Conservation (phyloP, 805 yeast genomes). For the Priceomyces medius region DNA sequence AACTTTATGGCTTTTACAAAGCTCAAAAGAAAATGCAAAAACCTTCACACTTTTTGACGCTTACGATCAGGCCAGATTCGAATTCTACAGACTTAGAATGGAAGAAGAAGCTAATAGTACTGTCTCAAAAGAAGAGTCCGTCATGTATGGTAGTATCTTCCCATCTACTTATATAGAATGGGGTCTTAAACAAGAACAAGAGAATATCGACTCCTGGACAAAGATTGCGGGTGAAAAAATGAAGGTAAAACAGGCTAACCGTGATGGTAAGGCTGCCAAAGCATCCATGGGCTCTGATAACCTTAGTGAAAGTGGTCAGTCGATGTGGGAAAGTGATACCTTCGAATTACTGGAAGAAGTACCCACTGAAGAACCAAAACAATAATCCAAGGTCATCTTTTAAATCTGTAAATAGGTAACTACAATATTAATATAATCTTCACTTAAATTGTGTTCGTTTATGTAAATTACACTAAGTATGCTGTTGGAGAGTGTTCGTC, state of each 20-base stretch:
- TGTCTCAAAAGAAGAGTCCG: conserved; percentile 78
- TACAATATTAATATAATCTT: neutral
- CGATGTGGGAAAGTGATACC: conserved; percentile 11
- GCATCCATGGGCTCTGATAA: conserved; percentile 22
- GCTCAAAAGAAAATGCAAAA: conserved; percentile 19
- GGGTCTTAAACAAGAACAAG: conserved; percentile 72
- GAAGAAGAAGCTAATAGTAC: conserved; percentile 73
- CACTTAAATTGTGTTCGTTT: neutral
- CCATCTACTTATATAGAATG: conserved; percentile 59
- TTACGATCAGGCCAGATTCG: conserved; percentile 82
- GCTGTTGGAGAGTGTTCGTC: neutral
- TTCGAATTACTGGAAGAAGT: conserved; percentile 6
- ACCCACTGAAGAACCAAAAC: conserved; percentile 4
- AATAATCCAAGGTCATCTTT: neutral
- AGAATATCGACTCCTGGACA: conserved; percentile 71
- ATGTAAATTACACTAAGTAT: neutral
- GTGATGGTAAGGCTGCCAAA: conserved; percentile 21
- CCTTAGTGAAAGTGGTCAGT: conserved; percentile 11
- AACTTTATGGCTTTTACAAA: conserved; percentile 37
- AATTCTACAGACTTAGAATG: conserved; percentile 84
- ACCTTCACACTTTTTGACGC: conserved; percentile 53
- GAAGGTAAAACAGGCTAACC: conserved; percentile 50
- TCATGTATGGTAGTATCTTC: conserved; percentile 80
- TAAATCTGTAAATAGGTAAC: conserved; percentile 2
- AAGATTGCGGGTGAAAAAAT: conserved; percentile 66